Evolutionary conservation across 2,329 filamentous ascomycete species (phyloP).

Genomic region (Colletotrichum coccodes): DNA sequence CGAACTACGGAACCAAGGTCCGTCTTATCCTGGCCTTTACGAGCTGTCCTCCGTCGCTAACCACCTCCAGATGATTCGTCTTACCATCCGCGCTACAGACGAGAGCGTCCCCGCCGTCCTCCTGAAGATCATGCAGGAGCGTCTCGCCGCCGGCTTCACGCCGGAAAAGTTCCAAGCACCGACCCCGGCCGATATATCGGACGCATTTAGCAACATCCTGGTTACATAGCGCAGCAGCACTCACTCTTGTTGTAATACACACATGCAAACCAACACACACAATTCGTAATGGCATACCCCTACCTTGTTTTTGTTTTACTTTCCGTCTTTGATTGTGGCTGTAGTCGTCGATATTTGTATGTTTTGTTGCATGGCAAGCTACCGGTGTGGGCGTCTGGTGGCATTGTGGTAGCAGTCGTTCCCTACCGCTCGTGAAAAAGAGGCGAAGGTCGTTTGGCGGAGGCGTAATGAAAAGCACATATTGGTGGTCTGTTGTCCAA

Average conservation of each 20-base stretch:
- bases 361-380: conserved; percentile 23
- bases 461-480: background rate
- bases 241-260: conserved; percentile 4
- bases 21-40: background rate
- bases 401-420: conserved; percentile 28
- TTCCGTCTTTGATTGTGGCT: background rate
- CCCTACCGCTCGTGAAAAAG: background rate
- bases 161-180: conserved; percentile 52
- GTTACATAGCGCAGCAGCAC: conserved; percentile 44
- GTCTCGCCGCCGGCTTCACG: conserved; percentile 69
- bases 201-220: conserved; percentile 67
- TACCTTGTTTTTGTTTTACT: background rate
- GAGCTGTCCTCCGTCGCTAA: conserved; percentile 34
- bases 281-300: conserved; percentile 28
- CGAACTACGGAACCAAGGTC: conserved; percentile 93
- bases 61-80: conserved; percentile 84
- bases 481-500: background rate
- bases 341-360: background rate
- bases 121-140: conserved; percentile 87
- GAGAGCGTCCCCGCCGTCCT: conserved; percentile 85
- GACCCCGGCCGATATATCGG: conserved; percentile 61
- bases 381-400: conserved; percentile 20
- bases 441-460: background rate
- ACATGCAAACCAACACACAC: background rate
- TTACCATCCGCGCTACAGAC: conserved; percentile 94